phyloP scores from a whole-genome alignment of 2,329 filamentous ascomycete genomes.

The Phaeosphaeria sp. region DNA sequence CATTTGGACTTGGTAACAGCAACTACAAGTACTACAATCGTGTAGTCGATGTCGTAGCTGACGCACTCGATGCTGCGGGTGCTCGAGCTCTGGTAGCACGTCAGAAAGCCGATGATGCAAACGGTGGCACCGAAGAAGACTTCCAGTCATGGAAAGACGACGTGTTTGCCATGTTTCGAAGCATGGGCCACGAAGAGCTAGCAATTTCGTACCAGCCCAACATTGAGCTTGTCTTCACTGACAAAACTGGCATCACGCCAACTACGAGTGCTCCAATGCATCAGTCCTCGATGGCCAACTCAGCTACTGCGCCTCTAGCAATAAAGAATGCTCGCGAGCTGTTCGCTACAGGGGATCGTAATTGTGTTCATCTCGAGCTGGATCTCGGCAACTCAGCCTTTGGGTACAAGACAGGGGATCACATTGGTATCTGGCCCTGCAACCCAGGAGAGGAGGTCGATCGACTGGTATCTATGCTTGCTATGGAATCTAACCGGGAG shows the following conservation, averaged over 20 bases:
- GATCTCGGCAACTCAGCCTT: slow-evolving; percentile 47
- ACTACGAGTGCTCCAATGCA: slow-evolving; percentile 28
- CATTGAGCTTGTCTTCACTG: slow-evolving; percentile 29
- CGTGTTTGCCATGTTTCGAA: slow-evolving; percentile 40
- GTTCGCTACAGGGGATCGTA: slow-evolving; percentile 44
- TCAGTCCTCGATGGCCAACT: slow-evolving; percentile 35
- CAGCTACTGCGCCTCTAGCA: slow-evolving; percentile 39
- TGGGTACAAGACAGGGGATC: slow-evolving; percentile 38
- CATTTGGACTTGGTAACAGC: slow-evolving; percentile 55
- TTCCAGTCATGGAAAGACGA: slow-evolving; percentile 53
- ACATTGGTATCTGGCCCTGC: slow-evolving; percentile 50
- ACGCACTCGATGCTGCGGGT: slow-evolving; percentile 41
- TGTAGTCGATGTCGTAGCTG: slow-evolving; percentile 47
- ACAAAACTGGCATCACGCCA: neutral
- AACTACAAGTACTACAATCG: slow-evolving; percentile 57
- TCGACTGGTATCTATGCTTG: slow-evolving; percentile 38
- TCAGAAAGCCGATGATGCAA: slow-evolving; percentile 51
- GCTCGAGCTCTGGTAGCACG: slow-evolving; percentile 40
- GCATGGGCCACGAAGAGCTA: slow-evolving; percentile 43
- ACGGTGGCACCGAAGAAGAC: slow-evolving; percentile 41
- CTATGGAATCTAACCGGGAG: slow-evolving; percentile 22
- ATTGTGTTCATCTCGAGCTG: slow-evolving; percentile 52
- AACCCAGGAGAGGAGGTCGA: slow-evolving; percentile 50
- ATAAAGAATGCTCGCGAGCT: slow-evolving; percentile 44
- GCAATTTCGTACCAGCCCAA: slow-evolving; percentile 43